Conservation (phyloP, 2,329 filamentous ascomycete genomes). For the Colletotrichum euphorbiae region DNA sequence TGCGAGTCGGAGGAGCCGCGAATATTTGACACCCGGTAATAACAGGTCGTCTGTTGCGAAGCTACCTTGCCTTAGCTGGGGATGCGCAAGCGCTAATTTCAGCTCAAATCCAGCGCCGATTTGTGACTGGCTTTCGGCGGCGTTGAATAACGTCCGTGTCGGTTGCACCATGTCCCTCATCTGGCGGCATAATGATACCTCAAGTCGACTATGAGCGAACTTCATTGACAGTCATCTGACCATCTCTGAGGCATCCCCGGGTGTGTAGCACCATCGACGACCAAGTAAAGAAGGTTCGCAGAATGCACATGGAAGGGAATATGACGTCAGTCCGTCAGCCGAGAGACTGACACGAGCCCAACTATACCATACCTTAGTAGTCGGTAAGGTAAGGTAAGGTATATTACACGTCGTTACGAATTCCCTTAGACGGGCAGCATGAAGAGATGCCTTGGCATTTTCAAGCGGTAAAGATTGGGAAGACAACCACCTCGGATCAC, state of each 20-base stretch:
- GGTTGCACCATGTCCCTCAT: not conserved
- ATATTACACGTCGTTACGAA: not conserved
- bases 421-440: not conserved
- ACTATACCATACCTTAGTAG: not conserved
- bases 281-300: not conserved
- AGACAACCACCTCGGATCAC: not conserved
- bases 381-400: too few species aligned
- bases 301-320: not conserved
- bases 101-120: constrained; percentile 16
- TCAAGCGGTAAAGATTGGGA: not conserved
- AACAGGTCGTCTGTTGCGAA: constrained; percentile 16
- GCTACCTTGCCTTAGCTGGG: not conserved
- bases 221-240: constrained; percentile 18
- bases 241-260: not conserved
- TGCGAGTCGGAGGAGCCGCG: not conserved
- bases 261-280: not conserved
- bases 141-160: not conserved
- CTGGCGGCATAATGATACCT: not conserved
- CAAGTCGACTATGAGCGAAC: not conserved
- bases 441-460: constrained; percentile 23
- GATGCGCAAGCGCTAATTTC: too few species aligned
- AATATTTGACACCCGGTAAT: not conserved
- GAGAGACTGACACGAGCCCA: constrained; percentile 6
- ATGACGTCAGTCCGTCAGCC: constrained; percentile 34
- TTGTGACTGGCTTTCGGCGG: not conserved